Base-by-base conservation (phyloP, 495 filamentous ascomycete genomes). In the Tuber indicum region DNA sequence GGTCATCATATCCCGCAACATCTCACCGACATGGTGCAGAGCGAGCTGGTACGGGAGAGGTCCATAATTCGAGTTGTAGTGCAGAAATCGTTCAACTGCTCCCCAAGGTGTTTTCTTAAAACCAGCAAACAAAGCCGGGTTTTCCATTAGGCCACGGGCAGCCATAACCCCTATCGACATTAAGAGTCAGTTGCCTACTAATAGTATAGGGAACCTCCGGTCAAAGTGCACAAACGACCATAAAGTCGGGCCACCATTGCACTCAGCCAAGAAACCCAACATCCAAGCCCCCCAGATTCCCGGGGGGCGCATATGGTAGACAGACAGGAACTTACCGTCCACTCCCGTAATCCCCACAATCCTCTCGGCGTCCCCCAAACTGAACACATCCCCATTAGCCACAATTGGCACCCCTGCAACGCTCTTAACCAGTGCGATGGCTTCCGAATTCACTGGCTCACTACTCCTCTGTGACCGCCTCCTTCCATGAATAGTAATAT, bases 401-500 rank as follows among this genome's bases (percentile, higher is more conserved):
- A 91, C 83, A 46, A 90, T 84, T 1, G 90, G 90, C 1, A 91
- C 85, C 17, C 83, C 84, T 69, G 81, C 72, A 70, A 84, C 85
- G 19, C 86, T 84, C 10, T 87, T 87, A 0, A 91, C 83, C 4
- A 89, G 49, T 70, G 85, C 84, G n/a, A 92, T 87, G 0, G 90
- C 89, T 69, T 89, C 88, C 47, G 89, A 76, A 78, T 90, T 86
- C 74, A 91, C 89, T 3, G 90, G 87, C 2, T 85, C 84, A 79
- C 84, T 87, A 39, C 87, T 89, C 8, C 86, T 87, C 23, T 89
- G 90, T 42, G 81, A 85, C 12, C 88, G 85, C 44, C 86, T 87
- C 19, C 90, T 86, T 39, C 89, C 89, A 82, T 92, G 90, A 74
- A 92, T 88, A 49, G 90, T 91, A 12, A 92, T 84, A 80, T 87